Evolutionary conservation across 768 basidiomycete genomes (phyloP).

Genomic region (Psilocybe tampanensis): DNA sequence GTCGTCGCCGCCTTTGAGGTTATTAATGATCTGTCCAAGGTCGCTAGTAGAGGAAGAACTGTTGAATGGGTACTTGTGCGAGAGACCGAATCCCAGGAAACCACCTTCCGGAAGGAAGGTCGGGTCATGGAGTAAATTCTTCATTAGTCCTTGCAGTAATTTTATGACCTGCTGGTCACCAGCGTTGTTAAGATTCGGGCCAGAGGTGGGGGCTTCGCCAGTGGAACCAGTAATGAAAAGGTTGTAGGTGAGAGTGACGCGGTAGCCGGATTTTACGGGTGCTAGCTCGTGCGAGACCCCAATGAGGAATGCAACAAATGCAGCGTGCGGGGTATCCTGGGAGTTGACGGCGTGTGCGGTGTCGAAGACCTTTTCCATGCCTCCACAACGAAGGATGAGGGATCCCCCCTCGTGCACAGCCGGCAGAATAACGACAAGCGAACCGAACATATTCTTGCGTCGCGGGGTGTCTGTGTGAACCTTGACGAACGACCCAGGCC

Average conservation of each 20-base stretch:
- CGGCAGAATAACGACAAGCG: constrained; percentile 48
- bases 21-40: background rate
- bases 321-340: constrained; percentile 26
- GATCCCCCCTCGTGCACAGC: constrained; percentile 44
- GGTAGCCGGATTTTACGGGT: constrained; percentile 34
- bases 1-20: constrained; percentile 33
- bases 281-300: constrained; percentile 43
- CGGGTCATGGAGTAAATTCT: constrained; percentile 30
- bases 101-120: constrained; percentile 42
- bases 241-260: constrained; percentile 45
- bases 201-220: background rate
- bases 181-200: background rate
- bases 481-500: constrained; percentile 44
- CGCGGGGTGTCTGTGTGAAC: constrained; percentile 49
- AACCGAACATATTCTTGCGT: constrained; percentile 45
- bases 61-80: constrained; percentile 36
- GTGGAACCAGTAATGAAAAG: constrained; percentile 29
- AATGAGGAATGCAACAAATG: constrained; percentile 37
- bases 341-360: constrained; percentile 27
- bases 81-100: constrained; percentile 40
- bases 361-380: constrained; percentile 37
- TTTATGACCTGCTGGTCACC: background rate
- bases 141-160: constrained; percentile 8
- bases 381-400: constrained; percentile 33
- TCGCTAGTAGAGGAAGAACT: background rate